Conservation (phyloP, 2,329 filamentous ascomycete genomes). For the Ilyonectria sp. region DNA sequence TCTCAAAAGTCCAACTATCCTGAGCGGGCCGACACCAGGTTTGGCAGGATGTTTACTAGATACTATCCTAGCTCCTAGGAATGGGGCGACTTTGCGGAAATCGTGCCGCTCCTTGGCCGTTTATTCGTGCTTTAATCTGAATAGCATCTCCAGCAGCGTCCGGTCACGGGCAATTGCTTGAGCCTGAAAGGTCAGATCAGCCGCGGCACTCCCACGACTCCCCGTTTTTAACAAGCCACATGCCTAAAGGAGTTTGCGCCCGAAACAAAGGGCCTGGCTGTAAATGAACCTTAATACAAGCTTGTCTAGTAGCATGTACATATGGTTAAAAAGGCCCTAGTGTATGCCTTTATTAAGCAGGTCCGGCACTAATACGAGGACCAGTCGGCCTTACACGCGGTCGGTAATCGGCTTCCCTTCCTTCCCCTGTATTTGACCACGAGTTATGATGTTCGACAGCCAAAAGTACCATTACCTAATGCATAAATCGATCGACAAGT, state of each 20-base stretch:
- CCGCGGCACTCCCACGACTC: not conserved
- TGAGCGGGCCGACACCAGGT: not conserved
- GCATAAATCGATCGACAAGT: not conserved
- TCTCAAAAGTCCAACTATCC: not conserved
- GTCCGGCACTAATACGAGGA: not conserved
- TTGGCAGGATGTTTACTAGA: not conserved
- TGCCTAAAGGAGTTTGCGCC: not conserved
- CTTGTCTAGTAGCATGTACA: not conserved
- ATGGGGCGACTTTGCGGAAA: not conserved
- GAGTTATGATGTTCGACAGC: not conserved
- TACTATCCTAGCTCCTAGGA: not conserved
- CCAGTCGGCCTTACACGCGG: not conserved
- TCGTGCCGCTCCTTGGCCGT: not conserved
- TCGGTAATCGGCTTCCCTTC: not conserved
- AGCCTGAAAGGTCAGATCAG: not conserved
- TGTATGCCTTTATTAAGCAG: not conserved
- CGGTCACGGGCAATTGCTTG: not conserved
- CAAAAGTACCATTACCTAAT: not conserved
- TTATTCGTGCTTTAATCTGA: not conserved
- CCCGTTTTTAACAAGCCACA: not conserved
- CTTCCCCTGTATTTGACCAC: not conserved
- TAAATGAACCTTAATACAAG: not conserved
- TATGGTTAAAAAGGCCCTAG: not conserved
- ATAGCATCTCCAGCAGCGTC: too few relatives aligned
- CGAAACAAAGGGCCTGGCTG: not conserved